phyloP scores from a whole-genome alignment of 352 stramenopile species.

The Globisporangium megalacanthum region DNA sequence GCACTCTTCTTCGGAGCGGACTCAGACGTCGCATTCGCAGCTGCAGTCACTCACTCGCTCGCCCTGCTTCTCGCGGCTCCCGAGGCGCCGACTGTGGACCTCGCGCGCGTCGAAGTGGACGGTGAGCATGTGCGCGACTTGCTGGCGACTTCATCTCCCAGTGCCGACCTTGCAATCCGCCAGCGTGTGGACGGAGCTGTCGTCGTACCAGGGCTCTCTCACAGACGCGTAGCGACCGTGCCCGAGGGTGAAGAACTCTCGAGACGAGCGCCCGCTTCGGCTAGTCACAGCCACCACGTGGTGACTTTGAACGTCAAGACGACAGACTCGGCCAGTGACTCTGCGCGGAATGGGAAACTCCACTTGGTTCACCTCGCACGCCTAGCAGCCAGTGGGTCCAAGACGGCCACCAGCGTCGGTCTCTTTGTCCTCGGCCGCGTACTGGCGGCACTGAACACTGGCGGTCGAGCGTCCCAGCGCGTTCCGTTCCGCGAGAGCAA shows the following conservation, averaged over 20 bases:
- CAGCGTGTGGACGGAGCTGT: slow-evolving; percentile 32
- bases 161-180: slow-evolving; percentile 26
- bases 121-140: slow-evolving; percentile 36
- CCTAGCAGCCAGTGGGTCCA: slow-evolving; percentile 21
- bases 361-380: slow-evolving; percentile 38
- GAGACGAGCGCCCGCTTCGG: slow-evolving; percentile 44
- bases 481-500: slow-evolving; percentile 77
- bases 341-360: slow-evolving; percentile 23
- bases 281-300: slow-evolving; percentile 76
- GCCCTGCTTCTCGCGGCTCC: not conserved
- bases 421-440: slow-evolving; percentile 76
- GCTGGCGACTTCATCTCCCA: slow-evolving; percentile 25
- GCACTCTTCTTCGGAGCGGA: not conserved
- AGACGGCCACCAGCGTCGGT: slow-evolving; percentile 61
- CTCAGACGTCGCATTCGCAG: not conserved
- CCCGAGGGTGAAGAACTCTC: slow-evolving; percentile 29
- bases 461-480: slow-evolving; percentile 34
- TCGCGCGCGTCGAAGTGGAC: not conserved
- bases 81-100: not conserved
- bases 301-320: slow-evolving; percentile 50
- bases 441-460: slow-evolving; percentile 57
- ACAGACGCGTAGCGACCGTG: slow-evolving; percentile 21
- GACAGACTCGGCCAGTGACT: slow-evolving; percentile 6
- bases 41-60: not conserved
- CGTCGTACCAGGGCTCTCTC: slow-evolving; percentile 26